Base-by-base conservation (phyloP, 148 eudicot species). In the Pouteria glomerata region DNA sequence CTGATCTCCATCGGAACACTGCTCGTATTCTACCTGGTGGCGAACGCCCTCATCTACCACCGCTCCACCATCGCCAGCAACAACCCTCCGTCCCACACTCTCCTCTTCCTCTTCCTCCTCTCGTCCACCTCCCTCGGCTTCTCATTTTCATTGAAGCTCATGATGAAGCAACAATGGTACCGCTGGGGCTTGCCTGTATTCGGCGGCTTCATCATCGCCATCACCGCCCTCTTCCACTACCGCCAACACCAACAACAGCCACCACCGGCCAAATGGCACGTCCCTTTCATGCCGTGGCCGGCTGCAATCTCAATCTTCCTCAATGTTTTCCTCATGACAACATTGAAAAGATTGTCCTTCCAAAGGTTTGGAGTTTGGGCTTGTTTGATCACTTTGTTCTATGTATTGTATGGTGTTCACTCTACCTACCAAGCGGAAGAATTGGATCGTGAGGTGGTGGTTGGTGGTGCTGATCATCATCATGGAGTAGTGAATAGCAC, bases 221-320 rank as follows among this genome's bases (percentile, higher is more conserved):
- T 69, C 18, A 85, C 91, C 14, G 81, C 84, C 14, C 1, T 83
- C 68, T 85, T 90, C 72, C 90, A 85, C 16, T 78, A 66, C 33
- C 60, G 57, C 60, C 81, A 27, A 13, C 66, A 0, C 44, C 44
- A 8, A 29, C 39, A 13, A 21, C 66, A 6, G 0, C 3, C 47
- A 13, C 31, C 50, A 30, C 4, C 24, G 15, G 12, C 53, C 16
- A 81, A 63, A 37, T 90, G 92, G 93, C 74, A 73, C 0, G 91
- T 90, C 26, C 93, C 93, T 19, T 66, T 83, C 47, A 90, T 90
- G 96, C 96, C 96, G 4, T 90, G 96, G 96, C 93, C 89, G 3
- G 89, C 93, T 8, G 84, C 87, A 2, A 26, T 84, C 0, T 90
- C 96, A 0, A 78, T 90, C 19, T 85, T 83, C 51, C 85, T 90